Percentiles rank a stretch among this genome's conserved stretches.
These are phyloP conservation scores for Termitomyces sp. DNA, from an alignment of 768 basidiomycete genomes.

Conservation along the genomic window DNA sequence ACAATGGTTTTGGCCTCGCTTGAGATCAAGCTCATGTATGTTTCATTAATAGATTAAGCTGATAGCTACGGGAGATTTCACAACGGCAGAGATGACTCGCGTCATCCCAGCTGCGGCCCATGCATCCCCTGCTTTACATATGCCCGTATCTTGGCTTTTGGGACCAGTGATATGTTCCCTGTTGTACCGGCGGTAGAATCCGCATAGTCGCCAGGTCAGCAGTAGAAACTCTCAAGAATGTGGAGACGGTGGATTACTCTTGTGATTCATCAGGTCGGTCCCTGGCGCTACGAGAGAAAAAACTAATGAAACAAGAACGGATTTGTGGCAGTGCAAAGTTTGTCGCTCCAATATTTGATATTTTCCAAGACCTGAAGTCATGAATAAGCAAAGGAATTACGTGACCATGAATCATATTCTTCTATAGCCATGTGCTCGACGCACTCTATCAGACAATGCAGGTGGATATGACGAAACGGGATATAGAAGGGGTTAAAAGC, in stretches of 20 bases:
- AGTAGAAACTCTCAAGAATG: not conserved
- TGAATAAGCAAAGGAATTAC: not conserved
- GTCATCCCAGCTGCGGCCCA: conserved; percentile 72
- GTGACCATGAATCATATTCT: not conserved
- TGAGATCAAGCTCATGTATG: not conserved
- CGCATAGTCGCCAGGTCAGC: conserved; percentile 18
- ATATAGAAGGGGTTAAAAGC: not conserved
- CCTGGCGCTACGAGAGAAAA: not conserved
- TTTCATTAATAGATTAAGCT: too few relatives aligned
- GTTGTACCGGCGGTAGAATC: conserved; percentile 29
- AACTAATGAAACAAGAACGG: not conserved
- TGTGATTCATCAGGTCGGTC: not conserved
- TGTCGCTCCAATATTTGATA: not conserved
- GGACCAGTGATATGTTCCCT: conserved; percentile 43
- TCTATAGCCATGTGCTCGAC: not conserved
- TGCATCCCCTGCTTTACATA: conserved; percentile 55
- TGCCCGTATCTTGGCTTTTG: conserved; percentile 28
- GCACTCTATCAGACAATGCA: not conserved
- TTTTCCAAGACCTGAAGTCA: not conserved
- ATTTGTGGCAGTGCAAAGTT: not conserved
- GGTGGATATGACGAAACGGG: not conserved
- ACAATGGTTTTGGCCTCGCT: too few relatives aligned
- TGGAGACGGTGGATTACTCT: not conserved
- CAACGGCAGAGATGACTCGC: conserved; percentile 46
- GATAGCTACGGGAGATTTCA: conserved; percentile 31